A percentile compares a stretch with the other conserved stretches of the same genome.
Evolutionary conservation across 2,329 filamentous ascomycete species (phyloP).

Genomic region (Leptographium lundbergii): DNA sequence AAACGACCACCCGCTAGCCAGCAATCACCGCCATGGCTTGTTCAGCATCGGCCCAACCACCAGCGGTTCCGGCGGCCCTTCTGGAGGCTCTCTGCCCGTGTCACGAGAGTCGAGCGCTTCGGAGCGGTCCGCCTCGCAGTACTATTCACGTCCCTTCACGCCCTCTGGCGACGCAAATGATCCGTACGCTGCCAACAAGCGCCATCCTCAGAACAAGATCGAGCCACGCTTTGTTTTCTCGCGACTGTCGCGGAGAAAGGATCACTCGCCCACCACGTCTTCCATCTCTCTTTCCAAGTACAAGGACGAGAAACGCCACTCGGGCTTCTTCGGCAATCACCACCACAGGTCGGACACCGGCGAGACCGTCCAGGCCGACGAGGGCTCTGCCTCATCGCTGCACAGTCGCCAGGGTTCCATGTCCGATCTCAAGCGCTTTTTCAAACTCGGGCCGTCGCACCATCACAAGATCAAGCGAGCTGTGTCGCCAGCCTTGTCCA

Average conservation of each 20-base stretch:
- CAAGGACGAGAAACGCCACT: constrained; percentile 38
- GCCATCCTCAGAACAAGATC: constrained; percentile 54
- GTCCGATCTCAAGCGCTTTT: constrained; percentile 93
- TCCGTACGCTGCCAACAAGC: constrained; percentile 73
- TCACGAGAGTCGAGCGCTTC: constrained; percentile 55
- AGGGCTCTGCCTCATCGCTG: constrained; percentile 26
- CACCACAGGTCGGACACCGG: constrained; percentile 26
- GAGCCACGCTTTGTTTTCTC: constrained; percentile 80
- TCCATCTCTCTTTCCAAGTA: constrained; percentile 35
- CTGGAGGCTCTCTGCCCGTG: constrained; percentile 37
- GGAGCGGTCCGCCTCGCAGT: constrained; percentile 41
- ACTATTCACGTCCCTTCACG: constrained; percentile 63
- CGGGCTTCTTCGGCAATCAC: constrained; percentile 26
- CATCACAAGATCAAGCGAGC: constrained; percentile 59
- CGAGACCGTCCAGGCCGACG: constrained; percentile 30
- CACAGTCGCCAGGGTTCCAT: constrained; percentile 64
- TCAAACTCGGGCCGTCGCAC: constrained; percentile 61
- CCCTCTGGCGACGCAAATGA: constrained; percentile 71
- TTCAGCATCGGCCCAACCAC: constrained; percentile 32
- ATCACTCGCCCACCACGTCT: constrained; percentile 41
- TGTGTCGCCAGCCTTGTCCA: constrained; percentile 46
- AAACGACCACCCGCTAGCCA: constrained; percentile 12
- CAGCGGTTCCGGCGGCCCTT: constrained; percentile 17
- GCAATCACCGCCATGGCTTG: constrained; percentile 38
- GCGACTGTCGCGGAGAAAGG: constrained; percentile 61